Base-by-base conservation (phyloP, 1,284 basidiomycete genomes). In the Leccinum subfulvum region DNA sequence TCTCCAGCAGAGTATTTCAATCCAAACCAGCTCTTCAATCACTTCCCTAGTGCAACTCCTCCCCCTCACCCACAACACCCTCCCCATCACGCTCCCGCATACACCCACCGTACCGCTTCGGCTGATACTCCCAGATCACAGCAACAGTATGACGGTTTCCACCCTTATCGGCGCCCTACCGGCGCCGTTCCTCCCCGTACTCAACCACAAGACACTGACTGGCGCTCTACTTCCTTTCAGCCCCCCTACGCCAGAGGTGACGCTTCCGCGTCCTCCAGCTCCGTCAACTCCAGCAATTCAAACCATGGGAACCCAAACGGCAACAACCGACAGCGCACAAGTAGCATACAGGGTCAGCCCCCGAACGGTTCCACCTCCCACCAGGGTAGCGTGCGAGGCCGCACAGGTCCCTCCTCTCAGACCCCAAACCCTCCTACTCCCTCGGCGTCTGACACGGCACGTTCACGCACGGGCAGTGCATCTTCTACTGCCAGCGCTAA, bases 81-180 rank as follows among this genome's bases (percentile, higher is more conserved):
- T 66, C 1, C 77, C 65, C 65, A 75, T 77, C 66, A 80, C 77
- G 75, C 77, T 76, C 71, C 76, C 64, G 69, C 61, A 62, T 76
- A 69, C 68, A 77, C 71, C 6, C 72, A 76, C 53, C 72, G 64
- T 62, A 75, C 64, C 39, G 70, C 66, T 64, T 77, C 72, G 54
- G 75, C 68, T 8, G 69, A 69, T 14, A 56, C 66, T 0, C 71
- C 69, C 54, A 67, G 68, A 33, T 65, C 77, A 11, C 73, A 75
- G 23, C 84, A 81, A 7, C 68, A 41, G 63, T 87, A 88, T 70
- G 79, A 80, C 39, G 87, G 87, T 33, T 92, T 87, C 73, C 90
- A 92, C 73, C 90, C 90, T 57, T 92, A 92, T 81, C 88, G 90
- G 63, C 85, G 90, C n/a, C 88, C 89, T 39, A 74, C 78, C 30